Evolutionary conservation across 2,329 filamentous ascomycete genomes (phyloP).

Genomic region (Fusarium armeniacum): DNA sequence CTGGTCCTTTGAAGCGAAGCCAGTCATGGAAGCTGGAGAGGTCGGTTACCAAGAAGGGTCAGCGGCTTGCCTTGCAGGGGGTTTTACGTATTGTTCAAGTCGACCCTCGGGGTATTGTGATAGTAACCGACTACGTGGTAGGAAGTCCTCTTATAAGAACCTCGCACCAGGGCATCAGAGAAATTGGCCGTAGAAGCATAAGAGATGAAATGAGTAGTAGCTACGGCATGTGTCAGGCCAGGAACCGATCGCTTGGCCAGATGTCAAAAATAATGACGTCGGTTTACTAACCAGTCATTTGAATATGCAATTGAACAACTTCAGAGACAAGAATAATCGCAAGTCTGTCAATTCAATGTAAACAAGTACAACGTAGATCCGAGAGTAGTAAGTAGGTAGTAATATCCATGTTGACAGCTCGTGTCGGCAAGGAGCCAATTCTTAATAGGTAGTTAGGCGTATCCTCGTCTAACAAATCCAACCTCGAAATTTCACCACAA

Average conservation of each 20-base stretch:
- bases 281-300: background rate
- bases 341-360: background rate
- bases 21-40: conserved; percentile 13
- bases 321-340: background rate
- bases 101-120: background rate
- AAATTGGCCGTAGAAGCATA: too few relatives aligned
- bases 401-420: background rate
- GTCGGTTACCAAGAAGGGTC: conserved; percentile 11
- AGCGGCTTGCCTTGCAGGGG: conserved; percentile 2
- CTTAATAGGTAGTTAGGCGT: background rate
- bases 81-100: background rate
- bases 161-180: too few relatives aligned
- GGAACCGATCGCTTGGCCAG: conserved; percentile 33
- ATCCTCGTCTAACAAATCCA: conserved; percentile 2
- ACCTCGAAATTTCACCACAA: conserved; percentile 25
- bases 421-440: background rate
- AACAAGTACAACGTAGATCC: background rate
- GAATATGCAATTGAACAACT: background rate
- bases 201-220: too few relatives aligned
- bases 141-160: background rate
- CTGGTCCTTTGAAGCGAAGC: conserved; percentile 18
- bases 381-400: too few relatives aligned
- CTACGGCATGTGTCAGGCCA: conserved; percentile 31
- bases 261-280: conserved; percentile 19
- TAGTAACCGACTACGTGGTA: background rate